Conservation (phyloP, 805 yeast genomes). For the Hanseniaspora hatyaiensis region DNA sequence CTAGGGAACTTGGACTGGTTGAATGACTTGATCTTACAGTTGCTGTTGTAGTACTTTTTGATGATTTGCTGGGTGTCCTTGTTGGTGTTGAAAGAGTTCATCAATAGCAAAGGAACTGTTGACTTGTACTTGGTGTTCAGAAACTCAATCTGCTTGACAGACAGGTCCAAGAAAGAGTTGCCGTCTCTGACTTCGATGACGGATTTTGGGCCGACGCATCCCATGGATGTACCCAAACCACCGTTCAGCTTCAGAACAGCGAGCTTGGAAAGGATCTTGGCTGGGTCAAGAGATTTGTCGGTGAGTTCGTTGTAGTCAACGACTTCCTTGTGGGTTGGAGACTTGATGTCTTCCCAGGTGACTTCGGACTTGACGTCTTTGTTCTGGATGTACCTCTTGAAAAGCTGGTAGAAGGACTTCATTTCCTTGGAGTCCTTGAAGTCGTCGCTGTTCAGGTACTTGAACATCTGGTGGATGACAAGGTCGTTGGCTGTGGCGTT, state of each 20-base stretch:
- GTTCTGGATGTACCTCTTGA: constrained; percentile 82
- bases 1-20: constrained; percentile 98
- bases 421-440: constrained; percentile 64
- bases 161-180: constrained; percentile 85
- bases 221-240: constrained; percentile 98
- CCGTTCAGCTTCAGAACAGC: constrained; percentile 96
- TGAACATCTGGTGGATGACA: constrained; percentile 16
- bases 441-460: constrained; percentile 31
- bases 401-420: constrained; percentile 88
- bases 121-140: constrained; percentile 80
- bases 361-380: constrained; percentile 67
- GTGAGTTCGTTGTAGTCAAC: constrained; percentile 55
- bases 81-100: constrained; percentile 98
- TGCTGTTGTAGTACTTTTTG: constrained; percentile 92
- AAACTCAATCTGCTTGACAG: constrained; percentile 94
- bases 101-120: constrained; percentile 88
- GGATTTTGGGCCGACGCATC: constrained; percentile 97
- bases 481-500: constrained; percentile 12
- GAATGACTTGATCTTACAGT: constrained; percentile 87
- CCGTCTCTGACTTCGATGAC: constrained; percentile 98
- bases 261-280: constrained; percentile 53
- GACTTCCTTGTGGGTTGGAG: constrained; percentile 83
- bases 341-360: constrained; percentile 91
- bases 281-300: constrained; percentile 18
- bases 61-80: constrained; percentile 88